phyloP scores from a whole-genome alignment of 2,329 filamentous ascomycete genomes.

The Penicillium sp. region DNA sequence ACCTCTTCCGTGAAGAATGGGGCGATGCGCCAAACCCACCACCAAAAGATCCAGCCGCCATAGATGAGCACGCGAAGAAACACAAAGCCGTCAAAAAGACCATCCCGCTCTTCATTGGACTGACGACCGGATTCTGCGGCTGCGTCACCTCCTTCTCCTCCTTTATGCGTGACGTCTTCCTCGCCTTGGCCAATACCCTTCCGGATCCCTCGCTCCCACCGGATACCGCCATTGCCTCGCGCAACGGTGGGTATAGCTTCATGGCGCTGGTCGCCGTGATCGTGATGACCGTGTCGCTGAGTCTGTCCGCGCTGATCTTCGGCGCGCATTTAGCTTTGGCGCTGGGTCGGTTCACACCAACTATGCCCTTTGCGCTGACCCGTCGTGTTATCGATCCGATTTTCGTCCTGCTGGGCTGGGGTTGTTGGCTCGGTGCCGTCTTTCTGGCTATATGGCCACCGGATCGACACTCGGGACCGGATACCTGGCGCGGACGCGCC shows the following conservation, averaged over 20 bases:
- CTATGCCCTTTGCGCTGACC: conserved; percentile 52
- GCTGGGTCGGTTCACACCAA: conserved; percentile 54
- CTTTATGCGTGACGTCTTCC: conserved; percentile 73
- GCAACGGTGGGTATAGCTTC: conserved; percentile 73
- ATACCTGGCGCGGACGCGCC: conserved; percentile 68
- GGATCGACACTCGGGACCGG: conserved; percentile 39
- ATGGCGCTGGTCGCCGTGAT: conserved; percentile 71
- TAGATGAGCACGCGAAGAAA: conserved; percentile 39
- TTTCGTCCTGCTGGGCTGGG: conserved; percentile 60
- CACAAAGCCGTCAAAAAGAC: conserved; percentile 69
- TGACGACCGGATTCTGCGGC: conserved; percentile 82
- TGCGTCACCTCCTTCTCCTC: conserved; percentile 86
- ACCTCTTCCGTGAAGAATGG: conserved; percentile 66
- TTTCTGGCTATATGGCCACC: conserved; percentile 68
- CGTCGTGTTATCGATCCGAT: conserved; percentile 60
- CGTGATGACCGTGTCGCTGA: conserved; percentile 65
- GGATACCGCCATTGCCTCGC: conserved; percentile 33
- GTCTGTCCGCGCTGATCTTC: conserved; percentile 60
- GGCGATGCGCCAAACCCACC: conserved; percentile 44
- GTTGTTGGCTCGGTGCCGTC: conserved; percentile 71
- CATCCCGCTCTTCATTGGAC: conserved; percentile 78
- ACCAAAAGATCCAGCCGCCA: conserved; percentile 32
- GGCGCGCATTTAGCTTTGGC: conserved; percentile 70
- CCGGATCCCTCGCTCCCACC: conserved; percentile 47
- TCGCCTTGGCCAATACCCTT: conserved; percentile 71